phyloP scores from a whole-genome alignment of 2,329 filamentous ascomycete species.

The Colletotrichum sansevieriae region DNA sequence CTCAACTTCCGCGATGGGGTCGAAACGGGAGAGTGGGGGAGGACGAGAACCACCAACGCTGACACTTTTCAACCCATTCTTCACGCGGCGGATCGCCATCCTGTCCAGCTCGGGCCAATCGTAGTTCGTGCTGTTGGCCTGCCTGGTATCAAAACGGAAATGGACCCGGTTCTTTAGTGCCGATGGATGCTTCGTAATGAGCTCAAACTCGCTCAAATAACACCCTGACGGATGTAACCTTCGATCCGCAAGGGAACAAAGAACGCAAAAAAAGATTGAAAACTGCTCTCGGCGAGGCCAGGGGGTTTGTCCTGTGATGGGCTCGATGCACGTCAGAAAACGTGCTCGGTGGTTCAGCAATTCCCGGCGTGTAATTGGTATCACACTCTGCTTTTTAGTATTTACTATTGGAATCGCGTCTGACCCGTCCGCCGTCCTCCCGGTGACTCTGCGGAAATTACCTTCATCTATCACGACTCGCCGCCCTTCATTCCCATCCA shows the following conservation, averaged over 20 bases:
- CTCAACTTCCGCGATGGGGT: slow-evolving; percentile 4
- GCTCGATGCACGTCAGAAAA: background rate
- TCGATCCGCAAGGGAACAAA: background rate
- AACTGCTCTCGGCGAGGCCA: too few relatives aligned
- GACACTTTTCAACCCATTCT: background rate
- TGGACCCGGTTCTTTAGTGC: background rate
- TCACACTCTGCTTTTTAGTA: too few relatives aligned
- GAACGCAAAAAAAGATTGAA: background rate
- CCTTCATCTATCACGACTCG: background rate
- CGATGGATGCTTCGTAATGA: slow-evolving; percentile 6
- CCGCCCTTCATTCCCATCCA: background rate
- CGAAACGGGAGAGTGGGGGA: slow-evolving; percentile 18
- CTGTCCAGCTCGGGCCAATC: background rate
- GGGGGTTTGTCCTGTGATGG: too few relatives aligned
- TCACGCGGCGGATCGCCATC: slow-evolving; percentile 5
- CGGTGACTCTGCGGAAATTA: too few relatives aligned
- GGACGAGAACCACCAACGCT: background rate
- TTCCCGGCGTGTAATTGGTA: background rate
- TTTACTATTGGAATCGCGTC: too few relatives aligned
- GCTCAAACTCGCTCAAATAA: slow-evolving; percentile 35
- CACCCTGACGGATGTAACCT: background rate
- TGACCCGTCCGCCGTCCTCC: too few relatives aligned
- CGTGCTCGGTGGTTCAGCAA: slow-evolving; percentile 7
- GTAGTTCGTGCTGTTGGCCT: background rate
- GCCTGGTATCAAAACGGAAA: background rate